Evolutionary conservation across 1,284 basidiomycete species (phyloP), one percentile per base, ranked within the genome.

Genomic region (Rhizoctonia solani): DNA sequence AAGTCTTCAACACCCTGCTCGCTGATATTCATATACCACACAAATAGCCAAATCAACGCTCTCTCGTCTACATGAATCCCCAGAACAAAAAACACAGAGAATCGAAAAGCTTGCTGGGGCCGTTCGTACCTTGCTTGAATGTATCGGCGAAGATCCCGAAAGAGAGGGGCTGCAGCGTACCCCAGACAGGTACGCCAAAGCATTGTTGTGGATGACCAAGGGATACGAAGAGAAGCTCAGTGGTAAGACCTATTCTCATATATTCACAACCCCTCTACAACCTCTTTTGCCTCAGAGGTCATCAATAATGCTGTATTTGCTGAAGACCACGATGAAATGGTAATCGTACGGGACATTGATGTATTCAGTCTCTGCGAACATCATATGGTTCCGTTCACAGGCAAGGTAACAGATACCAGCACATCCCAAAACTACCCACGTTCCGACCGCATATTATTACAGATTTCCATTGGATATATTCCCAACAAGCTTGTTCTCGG

Each of bases 311-410:
- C 97, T 58, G 88, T 99, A 44, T 99, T 99, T 76, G 92, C 95
- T 61, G 97, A 99, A 79, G 94, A 99, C 78, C 97, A 99, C 80
- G 97, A 99, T 75, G 97, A 99, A 78, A 97, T 99, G 95, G 96
- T 99, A 63, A 88, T 99, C 71, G 97, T 99, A 54, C 87, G 92
- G 69, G 95, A 99, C 76, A 99, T 99, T 74, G 93, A 98, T 76
- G 90, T 99, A 70, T 98, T 94, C 67, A 95, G 93, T 74, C 80
- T 99, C 61, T 99, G 97, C 80, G 97, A 99, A 81, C 97, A 99
- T 76, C 97, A 99, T 79, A 84, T 99, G 72, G 96, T 99, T 32
- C 97, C 97, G 1, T 99, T 99, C 80, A 95, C 90, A 29, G 97
- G 97, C 74, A 98, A 98, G 82, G 95, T 95, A 72, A 21, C 6